Evolutionary conservation across 2,329 filamentous ascomycete species (phyloP).

Genomic region (Sclerotinia glacialis): DNA sequence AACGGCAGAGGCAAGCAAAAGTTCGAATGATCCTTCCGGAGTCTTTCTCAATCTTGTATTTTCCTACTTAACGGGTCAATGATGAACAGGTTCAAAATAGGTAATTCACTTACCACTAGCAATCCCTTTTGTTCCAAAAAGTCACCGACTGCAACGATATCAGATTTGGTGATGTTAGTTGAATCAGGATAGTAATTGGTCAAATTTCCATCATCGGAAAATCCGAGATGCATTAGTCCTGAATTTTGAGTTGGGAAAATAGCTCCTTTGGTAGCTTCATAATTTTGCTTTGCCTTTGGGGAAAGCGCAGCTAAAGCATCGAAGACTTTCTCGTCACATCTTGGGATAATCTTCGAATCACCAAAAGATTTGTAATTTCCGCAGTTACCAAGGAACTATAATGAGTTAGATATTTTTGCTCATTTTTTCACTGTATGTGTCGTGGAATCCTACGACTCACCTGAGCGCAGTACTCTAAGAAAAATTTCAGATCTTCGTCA

Average conservation of each 20-base stretch:
- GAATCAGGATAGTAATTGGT: constrained; percentile 82
- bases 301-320: constrained; percentile 60
- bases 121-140: constrained; percentile 71
- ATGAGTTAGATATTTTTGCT: not conserved
- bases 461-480: constrained; percentile 69
- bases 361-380: constrained; percentile 86
- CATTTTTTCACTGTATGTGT: not conserved
- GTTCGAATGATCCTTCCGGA: constrained; percentile 61
- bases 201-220: constrained; percentile 70
- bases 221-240: constrained; percentile 71
- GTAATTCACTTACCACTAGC: constrained; percentile 47
- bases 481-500: constrained; percentile 61
- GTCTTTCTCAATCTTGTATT: constrained; percentile 74
- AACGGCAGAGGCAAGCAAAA: constrained; percentile 70
- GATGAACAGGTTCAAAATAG: not conserved
- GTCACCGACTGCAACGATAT: constrained; percentile 69
- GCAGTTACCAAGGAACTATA: constrained; percentile 70
- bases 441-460: not conserved
- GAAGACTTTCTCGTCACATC: constrained; percentile 62
- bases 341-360: constrained; percentile 78
- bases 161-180: constrained; percentile 67
- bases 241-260: constrained; percentile 67
- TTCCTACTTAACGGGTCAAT: constrained; percentile 46
- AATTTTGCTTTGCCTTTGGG: constrained; percentile 60
- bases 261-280: constrained; percentile 65